A percentile compares a stretch with the other conserved stretches of the same genome.
phyloP scores from a whole-genome alignment of 2,329 filamentous ascomycete species.

The Stemphylium vesicarium region DNA sequence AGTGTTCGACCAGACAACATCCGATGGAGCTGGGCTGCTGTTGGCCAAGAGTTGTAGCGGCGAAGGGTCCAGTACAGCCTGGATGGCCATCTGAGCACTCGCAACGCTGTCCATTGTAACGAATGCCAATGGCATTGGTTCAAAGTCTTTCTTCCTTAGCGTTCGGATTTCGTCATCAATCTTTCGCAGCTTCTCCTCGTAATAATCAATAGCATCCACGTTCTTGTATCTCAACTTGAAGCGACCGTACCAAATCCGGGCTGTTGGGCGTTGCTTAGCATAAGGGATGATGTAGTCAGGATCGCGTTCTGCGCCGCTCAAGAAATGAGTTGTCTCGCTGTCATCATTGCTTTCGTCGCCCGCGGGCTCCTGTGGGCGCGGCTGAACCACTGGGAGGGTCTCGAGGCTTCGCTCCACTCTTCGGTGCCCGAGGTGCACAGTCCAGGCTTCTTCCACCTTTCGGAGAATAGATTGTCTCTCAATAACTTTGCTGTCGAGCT shows the following conservation, averaged over 20 bases:
- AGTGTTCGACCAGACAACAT: slow-evolving; percentile 95
- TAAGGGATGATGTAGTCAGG: slow-evolving; percentile 53
- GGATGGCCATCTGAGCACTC: slow-evolving; percentile 91
- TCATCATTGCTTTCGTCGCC: slow-evolving; percentile 45
- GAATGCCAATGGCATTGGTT: slow-evolving; percentile 83
- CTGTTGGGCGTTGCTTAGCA: slow-evolving; percentile 65
- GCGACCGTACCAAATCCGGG: slow-evolving; percentile 79
- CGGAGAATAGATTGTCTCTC: slow-evolving; percentile 70
- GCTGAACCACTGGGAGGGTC: slow-evolving; percentile 59
- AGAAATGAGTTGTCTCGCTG: slow-evolving; percentile 65
- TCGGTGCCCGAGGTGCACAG: slow-evolving; percentile 70
- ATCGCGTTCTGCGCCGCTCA: slow-evolving; percentile 56
- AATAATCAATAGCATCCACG: slow-evolving; percentile 93
- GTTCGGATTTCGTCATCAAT: slow-evolving; percentile 76
- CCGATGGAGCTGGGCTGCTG: slow-evolving; percentile 83
- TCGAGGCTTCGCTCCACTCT: slow-evolving; percentile 57
- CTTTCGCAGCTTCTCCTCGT: slow-evolving; percentile 80
- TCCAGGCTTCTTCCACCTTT: slow-evolving; percentile 83
- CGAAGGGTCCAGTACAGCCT: slow-evolving; percentile 89
- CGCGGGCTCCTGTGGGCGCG: slow-evolving; percentile 46
- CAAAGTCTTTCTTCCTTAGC: slow-evolving; percentile 77
- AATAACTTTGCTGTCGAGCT: slow-evolving; percentile 76
- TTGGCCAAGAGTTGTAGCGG: slow-evolving; percentile 86
- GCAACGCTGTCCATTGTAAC: slow-evolving; percentile 97
- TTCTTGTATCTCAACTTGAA: slow-evolving; percentile 73